phyloP scores from a whole-genome alignment of 2,329 filamentous ascomycete genomes.

The Fusarium nodosum region DNA sequence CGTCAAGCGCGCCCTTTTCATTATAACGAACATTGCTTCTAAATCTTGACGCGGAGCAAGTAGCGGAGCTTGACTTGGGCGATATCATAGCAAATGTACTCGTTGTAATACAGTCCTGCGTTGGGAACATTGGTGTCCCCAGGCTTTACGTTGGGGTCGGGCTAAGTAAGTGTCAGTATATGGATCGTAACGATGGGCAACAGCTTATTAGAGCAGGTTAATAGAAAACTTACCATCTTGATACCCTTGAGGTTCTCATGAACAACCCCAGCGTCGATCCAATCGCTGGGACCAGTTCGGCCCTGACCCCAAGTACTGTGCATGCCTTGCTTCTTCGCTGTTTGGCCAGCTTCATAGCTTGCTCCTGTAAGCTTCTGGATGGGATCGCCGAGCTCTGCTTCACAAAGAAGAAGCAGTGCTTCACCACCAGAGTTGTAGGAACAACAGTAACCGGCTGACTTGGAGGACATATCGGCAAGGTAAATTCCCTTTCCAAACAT shows the following conservation, averaged over 20 bases:
- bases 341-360: conserved; percentile 73
- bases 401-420: conserved; percentile 84
- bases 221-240: conserved; percentile 70
- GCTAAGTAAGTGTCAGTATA: conserved; percentile 54
- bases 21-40: conserved; percentile 5
- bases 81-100: conserved; percentile 80
- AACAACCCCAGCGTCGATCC: conserved; percentile 81
- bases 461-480: conserved; percentile 85
- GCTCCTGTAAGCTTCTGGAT: conserved; percentile 73
- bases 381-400: conserved; percentile 80
- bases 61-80: conserved; percentile 79
- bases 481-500: conserved; percentile 96
- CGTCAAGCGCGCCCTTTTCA: no score
- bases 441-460: conserved; percentile 84
- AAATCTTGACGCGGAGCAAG: conserved; percentile 73
- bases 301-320: conserved; percentile 81
- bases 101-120: conserved; percentile 74
- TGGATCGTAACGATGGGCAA: neutral
- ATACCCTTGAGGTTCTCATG: conserved; percentile 75
- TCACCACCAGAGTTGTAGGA: conserved; percentile 72
- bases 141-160: conserved; percentile 63
- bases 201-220: neutral
- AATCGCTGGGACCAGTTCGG: conserved; percentile 70
- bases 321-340: conserved; percentile 71
- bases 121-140: conserved; percentile 61